phyloP scores from a whole-genome alignment of 495 filamentous ascomycete genomes.

The Apodospora peruviana region DNA sequence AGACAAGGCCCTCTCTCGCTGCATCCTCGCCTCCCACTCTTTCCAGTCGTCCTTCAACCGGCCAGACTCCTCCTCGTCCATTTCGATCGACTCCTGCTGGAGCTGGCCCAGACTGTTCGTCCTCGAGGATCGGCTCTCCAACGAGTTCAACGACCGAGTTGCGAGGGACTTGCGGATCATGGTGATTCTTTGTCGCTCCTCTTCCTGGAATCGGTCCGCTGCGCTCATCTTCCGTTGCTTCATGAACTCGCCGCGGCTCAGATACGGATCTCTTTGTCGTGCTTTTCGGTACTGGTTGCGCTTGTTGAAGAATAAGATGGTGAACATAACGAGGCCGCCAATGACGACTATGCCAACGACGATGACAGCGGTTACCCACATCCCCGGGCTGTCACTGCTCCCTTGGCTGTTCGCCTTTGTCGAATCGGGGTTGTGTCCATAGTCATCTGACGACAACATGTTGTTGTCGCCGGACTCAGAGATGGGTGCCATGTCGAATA shows the following conservation, averaged over 20 bases:
- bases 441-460: not conserved
- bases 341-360: conserved; percentile 23
- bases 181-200: conserved; percentile 32
- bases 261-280: conserved; percentile 11
- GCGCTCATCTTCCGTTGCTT: conserved; percentile 21
- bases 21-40: conserved; percentile 22
- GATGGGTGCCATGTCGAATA: not conserved
- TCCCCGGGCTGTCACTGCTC: conserved; percentile 1
- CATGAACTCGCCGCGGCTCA: conserved; percentile 13
- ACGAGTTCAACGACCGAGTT: conserved; percentile 24
- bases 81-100: conserved; percentile 8
- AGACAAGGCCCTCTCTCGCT: conserved; percentile 20
- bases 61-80: conserved; percentile 12
- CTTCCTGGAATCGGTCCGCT: conserved; percentile 19
- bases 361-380: conserved; percentile 27
- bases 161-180: conserved; percentile 47
- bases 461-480: not conserved
- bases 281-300: conserved; percentile 16
- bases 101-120: conserved; percentile 6
- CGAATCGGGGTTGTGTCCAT: not conserved
- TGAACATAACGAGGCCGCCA: conserved; percentile 16
- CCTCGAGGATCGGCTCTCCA: conserved; percentile 1
- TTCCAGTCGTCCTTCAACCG: conserved; percentile 27
- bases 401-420: too few relatives aligned
- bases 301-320: conserved; percentile 17